phyloP scores from a whole-genome alignment of 176 grass and related monocot species.

The Tuctoria greenei region DNA sequence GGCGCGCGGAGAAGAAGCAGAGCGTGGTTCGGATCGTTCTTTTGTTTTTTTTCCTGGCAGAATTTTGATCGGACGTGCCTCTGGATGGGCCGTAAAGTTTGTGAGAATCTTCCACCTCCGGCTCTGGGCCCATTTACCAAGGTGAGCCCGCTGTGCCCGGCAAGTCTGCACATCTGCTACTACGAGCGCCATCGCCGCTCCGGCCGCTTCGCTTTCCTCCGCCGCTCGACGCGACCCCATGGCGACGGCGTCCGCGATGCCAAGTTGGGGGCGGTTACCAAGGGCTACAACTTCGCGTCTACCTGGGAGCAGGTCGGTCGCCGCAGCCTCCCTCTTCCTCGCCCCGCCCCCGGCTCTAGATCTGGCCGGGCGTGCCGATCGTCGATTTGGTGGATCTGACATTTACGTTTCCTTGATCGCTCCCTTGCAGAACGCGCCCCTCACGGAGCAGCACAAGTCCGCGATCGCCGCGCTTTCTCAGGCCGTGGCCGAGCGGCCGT shows the following conservation, averaged over 20 bases:
- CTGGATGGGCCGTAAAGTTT: no score
- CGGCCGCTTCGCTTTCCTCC: not conserved
- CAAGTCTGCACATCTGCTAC: no score
- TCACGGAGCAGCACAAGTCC: constrained; percentile 85
- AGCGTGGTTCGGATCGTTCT: no score
- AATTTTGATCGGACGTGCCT: no score
- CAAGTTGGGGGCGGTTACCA: constrained; percentile 77
- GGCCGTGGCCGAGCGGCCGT: constrained; percentile 71
- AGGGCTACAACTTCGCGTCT: constrained; percentile 89
- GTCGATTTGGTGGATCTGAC: constrained; percentile 51
- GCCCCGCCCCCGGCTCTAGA: not conserved
- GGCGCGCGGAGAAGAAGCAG: no score
- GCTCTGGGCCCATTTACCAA: no score
- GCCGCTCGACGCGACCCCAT: constrained; percentile 27
- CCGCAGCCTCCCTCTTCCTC: not conserved
- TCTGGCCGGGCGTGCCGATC: constrained; percentile 19
- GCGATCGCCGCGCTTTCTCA: constrained; percentile 86
- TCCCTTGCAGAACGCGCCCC: constrained; percentile 66
- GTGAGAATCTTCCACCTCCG: no score
- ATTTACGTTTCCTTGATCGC: not conserved
- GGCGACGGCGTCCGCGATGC: constrained; percentile 49
- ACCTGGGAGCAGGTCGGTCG: constrained; percentile 86
- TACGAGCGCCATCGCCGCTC: not conserved
- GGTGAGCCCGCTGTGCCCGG: no score
- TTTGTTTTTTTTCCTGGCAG: no score